Base-by-base conservation (phyloP, 208 protist species). In the Phytomonas sp. region DNA sequence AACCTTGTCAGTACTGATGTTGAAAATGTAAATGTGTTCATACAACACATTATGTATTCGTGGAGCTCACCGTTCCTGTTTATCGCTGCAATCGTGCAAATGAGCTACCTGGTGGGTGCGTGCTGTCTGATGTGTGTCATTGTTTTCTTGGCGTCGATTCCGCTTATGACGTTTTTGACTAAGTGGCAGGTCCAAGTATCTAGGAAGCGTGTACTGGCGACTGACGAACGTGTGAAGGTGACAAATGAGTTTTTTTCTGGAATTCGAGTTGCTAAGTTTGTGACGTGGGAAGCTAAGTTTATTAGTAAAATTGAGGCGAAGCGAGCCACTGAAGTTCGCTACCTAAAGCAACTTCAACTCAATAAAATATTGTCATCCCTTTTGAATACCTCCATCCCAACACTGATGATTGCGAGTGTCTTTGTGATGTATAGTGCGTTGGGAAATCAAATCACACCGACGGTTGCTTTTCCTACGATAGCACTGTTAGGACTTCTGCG, bases 241-340 rank as follows among this genome's bases (percentile, higher is more conserved):
- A 94, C 91, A 7, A 98, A 96, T 76, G 94, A 98, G 73, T 85
- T 98, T 49, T 72, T 98, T n/a, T 78, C 80, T 26, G 87, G 85
- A 3, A 97, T 98, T 4, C 84, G 93, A n/a, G 72, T 98, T 0
- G 91, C 93, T 34, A 98, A 98, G 81, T 84, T 97, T 12, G 97
- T 94, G 83, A 82, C 84, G 23, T 98, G 93, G 92, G 95, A 98
- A 71, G 73, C 85, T 23, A 30, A 65, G 52, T 94, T 97, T 60
- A 30, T 82, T n/a, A 60, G 67, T 11, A 63, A 56, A 32, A 80
- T 96, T 62, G 60, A 84, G 36, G 61, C 60, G 11, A 81, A 80
- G n/a, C 75, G 91, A 23, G 40, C 36, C 0, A 66, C 74, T 16
- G 86, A 95, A 67, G 2, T 96, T 0, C 33, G 37, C 11, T 76